phyloP scores from a whole-genome alignment of 768 basidiomycete species.

The Phanerochaete sordida region DNA sequence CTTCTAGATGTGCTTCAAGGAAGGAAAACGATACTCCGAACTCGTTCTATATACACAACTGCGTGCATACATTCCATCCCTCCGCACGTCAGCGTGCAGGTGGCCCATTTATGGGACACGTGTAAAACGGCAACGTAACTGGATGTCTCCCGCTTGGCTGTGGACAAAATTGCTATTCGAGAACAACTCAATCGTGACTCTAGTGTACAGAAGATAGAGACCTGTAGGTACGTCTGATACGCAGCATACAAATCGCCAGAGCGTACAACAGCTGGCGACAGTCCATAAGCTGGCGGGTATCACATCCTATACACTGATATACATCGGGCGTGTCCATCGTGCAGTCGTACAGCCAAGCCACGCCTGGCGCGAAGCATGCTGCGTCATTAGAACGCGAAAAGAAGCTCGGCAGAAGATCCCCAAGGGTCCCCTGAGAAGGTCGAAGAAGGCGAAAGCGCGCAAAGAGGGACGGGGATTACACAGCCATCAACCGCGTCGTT shows the following conservation, averaged over 20 bases:
- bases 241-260: neutral
- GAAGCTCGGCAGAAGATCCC: neutral
- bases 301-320: neutral
- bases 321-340: neutral
- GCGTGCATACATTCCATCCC: no score
- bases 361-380: neutral
- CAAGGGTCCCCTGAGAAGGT: neutral
- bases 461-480: conserved; percentile 6
- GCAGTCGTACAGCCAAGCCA: neutral
- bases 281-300: neutral
- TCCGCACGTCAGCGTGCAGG: no score
- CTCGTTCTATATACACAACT: no score
- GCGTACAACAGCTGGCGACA: neutral
- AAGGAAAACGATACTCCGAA: no score
- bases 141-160: no score
- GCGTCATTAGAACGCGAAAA: neutral
- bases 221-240: neutral
- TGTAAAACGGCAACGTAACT: no score
- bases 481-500: conserved; percentile 7
- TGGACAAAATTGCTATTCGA: no score
- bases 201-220: no score
- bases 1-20: no score
- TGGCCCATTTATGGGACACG: no score
- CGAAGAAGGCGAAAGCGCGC: neutral
- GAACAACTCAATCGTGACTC: no score